phyloP scores from a whole-genome alignment of 208 protist species.

The Vickermania ingenoplastis region DNA sequence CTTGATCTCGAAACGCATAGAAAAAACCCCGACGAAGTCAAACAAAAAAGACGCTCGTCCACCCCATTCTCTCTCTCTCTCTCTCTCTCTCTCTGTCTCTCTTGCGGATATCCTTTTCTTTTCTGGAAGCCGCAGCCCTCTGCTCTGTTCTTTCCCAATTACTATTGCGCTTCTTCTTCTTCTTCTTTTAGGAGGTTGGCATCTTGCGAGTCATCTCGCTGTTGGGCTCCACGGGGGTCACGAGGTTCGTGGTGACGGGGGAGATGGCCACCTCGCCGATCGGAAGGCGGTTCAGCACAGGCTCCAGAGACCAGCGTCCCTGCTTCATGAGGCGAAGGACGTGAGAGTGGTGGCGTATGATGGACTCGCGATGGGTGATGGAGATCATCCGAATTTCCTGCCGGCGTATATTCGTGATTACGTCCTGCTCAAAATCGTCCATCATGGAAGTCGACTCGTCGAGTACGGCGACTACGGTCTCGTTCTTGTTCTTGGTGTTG shows the following conservation, averaged over 20 bases:
- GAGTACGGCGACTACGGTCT: conserved; percentile 55
- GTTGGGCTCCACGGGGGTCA: neutral
- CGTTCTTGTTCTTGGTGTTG: conserved; percentile 36
- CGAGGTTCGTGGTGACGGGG: neutral
- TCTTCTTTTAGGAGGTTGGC: neutral
- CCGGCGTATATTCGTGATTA: conserved; percentile 67
- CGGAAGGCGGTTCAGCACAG: conserved; percentile 28
- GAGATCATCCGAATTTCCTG: conserved; percentile 71
- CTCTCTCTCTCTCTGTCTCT: neutral
- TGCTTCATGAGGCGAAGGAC: conserved; percentile 35
- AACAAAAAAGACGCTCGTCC: too few species aligned
- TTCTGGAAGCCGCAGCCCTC: neutral
- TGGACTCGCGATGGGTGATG: conserved; percentile 71
- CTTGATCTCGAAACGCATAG: too few species aligned
- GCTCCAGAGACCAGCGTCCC: conserved; percentile 42
- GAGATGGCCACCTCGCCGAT: conserved; percentile 27
- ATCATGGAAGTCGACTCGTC: conserved; percentile 88
- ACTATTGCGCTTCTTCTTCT: neutral
- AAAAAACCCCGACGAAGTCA: too few species aligned
- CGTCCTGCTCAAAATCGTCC: conserved; percentile 79
- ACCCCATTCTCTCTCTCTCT: neutral
- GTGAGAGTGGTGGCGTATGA: conserved; percentile 74
- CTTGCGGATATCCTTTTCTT: neutral
- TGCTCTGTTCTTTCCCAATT: neutral
- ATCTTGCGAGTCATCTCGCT: neutral